Percentiles rank a stretch among this genome's conserved stretches.
Evolutionary conservation across 140 eudicot species (phyloP).

Genomic region (Stevia rebaudiana): DNA sequence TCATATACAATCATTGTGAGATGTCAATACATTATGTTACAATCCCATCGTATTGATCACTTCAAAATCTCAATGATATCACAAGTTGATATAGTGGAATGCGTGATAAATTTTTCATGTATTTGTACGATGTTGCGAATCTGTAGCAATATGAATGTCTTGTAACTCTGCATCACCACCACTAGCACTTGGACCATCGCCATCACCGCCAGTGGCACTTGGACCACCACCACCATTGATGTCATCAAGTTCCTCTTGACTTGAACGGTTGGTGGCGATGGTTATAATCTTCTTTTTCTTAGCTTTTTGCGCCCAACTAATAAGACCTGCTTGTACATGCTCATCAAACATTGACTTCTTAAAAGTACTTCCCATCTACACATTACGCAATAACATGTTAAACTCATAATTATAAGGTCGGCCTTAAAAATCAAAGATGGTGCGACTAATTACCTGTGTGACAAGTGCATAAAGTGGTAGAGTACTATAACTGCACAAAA

Average conservation of each 20-base stretch:
- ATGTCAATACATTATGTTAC: neutral
- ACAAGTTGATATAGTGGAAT: neutral
- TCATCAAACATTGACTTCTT: constrained; percentile 88
- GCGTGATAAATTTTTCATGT: neutral
- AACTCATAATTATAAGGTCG: neutral
- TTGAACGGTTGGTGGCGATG: constrained; percentile 21
- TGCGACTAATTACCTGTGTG: constrained; percentile 58
- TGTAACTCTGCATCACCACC: constrained; percentile 19
- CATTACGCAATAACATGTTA: neutral
- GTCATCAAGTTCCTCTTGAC: constrained; percentile 26
- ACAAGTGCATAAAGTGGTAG: constrained; percentile 90
- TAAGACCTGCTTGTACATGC: constrained; percentile 68
- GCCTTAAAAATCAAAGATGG: neutral
- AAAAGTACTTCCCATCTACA: constrained; percentile 89
- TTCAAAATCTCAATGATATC: constrained; percentile 2
- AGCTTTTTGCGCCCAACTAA: constrained; percentile 83
- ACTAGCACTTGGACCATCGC: neutral
- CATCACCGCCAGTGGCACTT: neutral
- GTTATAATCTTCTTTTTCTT: constrained; percentile 51
- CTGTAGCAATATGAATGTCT: constrained; percentile 23
- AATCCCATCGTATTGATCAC: neutral
- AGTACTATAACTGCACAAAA: constrained; percentile 86
- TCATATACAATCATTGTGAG: neutral
- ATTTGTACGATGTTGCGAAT: constrained; percentile 8
- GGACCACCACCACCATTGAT: neutral